These are phyloP conservation scores for Boletales sp. DNA, from an alignment of 768 basidiomycete genomes.

Conservation along the genomic window DNA sequence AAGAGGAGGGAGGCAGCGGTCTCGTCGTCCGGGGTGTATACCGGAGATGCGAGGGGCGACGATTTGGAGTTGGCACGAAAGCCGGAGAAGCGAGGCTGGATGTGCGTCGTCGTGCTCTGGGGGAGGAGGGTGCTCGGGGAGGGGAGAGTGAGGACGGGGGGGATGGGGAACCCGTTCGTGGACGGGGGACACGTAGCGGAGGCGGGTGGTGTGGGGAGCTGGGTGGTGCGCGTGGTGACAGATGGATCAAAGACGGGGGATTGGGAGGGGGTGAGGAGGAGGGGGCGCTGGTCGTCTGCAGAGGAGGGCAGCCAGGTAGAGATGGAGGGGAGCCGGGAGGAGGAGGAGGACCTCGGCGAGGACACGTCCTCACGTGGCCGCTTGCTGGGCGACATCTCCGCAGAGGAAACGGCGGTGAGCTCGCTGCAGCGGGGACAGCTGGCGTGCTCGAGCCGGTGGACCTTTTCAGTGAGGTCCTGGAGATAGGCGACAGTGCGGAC, in stretches of 20 bases:
- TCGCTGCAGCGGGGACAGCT: slow-evolving; percentile 23
- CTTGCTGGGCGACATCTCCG: background rate
- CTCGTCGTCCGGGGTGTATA: slow-evolving; percentile 58
- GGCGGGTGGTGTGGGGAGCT: slow-evolving; percentile 55
- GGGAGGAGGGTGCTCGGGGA: slow-evolving; percentile 26
- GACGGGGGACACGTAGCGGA: slow-evolving; percentile 50
- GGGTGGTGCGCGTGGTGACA: slow-evolving; percentile 16
- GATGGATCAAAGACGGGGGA: slow-evolving; percentile 32
- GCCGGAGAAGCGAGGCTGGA: slow-evolving; percentile 23
- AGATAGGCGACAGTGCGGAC: slow-evolving; percentile 79
- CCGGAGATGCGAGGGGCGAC: slow-evolving; percentile 23
- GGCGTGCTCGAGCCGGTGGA: slow-evolving; percentile 40
- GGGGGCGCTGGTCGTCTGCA: slow-evolving; percentile 23
- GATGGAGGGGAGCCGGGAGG: slow-evolving; percentile 57
- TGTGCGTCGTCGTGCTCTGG: slow-evolving; percentile 1
- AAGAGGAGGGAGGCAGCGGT: slow-evolving; percentile 63
- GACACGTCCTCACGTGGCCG: background rate
- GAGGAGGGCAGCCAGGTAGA: slow-evolving; percentile 58
- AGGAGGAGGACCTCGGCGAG: background rate
- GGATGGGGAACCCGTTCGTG: slow-evolving; percentile 28
- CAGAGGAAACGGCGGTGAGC: slow-evolving; percentile 10
- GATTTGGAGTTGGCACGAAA: slow-evolving; percentile 16
- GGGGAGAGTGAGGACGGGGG: slow-evolving; percentile 41
- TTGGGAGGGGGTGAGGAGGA: slow-evolving; percentile 36
- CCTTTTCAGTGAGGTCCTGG: slow-evolving; percentile 60